Percentiles rank a stretch among this genome's conserved stretches.
These are phyloP conservation scores for Crucibulum laeve DNA, from an alignment of 768 basidiomycete genomes.

Conservation along the genomic window DNA sequence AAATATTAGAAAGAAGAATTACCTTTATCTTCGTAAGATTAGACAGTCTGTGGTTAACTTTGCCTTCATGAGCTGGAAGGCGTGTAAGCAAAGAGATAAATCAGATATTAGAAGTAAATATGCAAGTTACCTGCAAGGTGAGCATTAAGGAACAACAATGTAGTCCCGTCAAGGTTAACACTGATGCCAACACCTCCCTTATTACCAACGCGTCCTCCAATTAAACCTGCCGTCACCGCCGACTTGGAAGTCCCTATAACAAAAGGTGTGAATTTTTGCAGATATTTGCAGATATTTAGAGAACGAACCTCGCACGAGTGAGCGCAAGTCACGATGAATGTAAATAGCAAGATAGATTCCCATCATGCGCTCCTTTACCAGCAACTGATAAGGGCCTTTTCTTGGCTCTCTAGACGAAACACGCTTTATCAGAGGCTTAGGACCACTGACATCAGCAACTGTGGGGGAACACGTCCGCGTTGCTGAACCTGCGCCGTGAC, in stretches of 20 bases:
- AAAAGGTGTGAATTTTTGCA: slow-evolving; percentile 5
- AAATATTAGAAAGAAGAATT: slow-evolving; percentile 1
- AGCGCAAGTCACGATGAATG: slow-evolving; percentile 65
- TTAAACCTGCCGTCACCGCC: slow-evolving; percentile 83
- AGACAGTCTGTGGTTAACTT: slow-evolving; percentile 71
- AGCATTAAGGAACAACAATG: slow-evolving; percentile 86
- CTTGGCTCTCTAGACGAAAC: slow-evolving; percentile 36
- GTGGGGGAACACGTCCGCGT: slow-evolving; percentile 23
- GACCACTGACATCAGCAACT: slow-evolving; percentile 38
- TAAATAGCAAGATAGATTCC: slow-evolving; percentile 79
- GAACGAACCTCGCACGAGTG: slow-evolving; percentile 52
- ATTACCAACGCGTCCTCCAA: slow-evolving; percentile 89
- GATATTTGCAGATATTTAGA: not conserved
- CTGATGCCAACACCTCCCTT: slow-evolving; percentile 93
- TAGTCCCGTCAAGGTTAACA: slow-evolving; percentile 75
- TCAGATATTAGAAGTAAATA: not conserved
- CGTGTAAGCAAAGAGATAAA: not conserved
- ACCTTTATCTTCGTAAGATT: slow-evolving; percentile 91
- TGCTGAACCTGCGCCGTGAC: slow-evolving; percentile 33
- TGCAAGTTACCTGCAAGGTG: slow-evolving; percentile 71
- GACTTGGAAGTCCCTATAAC: slow-evolving; percentile 67
- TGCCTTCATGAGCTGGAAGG: slow-evolving; percentile 67
- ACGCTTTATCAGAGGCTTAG: slow-evolving; percentile 37
- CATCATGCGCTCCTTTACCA: slow-evolving; percentile 90
- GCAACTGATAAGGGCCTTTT: slow-evolving; percentile 76